These are phyloP conservation scores for Lachnellula suecica DNA, from an alignment of 2,329 filamentous ascomycete species.

Conservation along the genomic window DNA sequence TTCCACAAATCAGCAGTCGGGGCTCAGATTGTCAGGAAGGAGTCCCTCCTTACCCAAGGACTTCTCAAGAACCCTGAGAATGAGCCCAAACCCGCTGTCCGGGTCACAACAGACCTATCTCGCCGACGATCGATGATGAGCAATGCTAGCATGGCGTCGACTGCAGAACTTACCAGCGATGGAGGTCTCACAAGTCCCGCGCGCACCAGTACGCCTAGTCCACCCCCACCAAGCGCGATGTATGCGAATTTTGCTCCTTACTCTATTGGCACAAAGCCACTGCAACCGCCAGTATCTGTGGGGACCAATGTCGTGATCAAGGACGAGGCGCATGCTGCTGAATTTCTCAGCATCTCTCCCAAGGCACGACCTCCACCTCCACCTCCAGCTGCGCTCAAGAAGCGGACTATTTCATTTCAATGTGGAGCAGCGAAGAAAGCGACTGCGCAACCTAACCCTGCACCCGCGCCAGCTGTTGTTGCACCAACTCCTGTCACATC, in stretches of 20 bases:
- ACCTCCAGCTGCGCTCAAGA: constrained; percentile 68
- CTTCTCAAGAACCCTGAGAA: constrained; percentile 68
- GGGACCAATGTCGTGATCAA: constrained; percentile 9
- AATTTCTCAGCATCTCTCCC: constrained; percentile 26
- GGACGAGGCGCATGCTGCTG: constrained; percentile 8
- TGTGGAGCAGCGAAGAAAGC: constrained; percentile 61
- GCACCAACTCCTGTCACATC: constrained; percentile 33
- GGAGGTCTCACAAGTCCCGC: constrained; percentile 87
- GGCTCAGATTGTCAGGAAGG: constrained; percentile 56
- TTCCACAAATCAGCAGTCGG: constrained; percentile 39
- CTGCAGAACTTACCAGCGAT: constrained; percentile 91
- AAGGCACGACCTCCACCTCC: constrained; percentile 55
- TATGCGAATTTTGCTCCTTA: constrained; percentile 38
- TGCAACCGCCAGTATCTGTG: constrained; percentile 10
- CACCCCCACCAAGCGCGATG: constrained; percentile 69
- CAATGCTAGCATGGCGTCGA: constrained; percentile 78
- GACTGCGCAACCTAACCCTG: constrained; percentile 33
- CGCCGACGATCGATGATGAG: constrained; percentile 63
- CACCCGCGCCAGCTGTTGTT: constrained; percentile 30
- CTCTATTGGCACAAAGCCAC: constrained; percentile 23
- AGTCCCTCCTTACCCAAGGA: constrained; percentile 85
- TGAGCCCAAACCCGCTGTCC: constrained; percentile 42
- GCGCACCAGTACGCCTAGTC: constrained; percentile 84
- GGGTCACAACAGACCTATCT: constrained; percentile 38
- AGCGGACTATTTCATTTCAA: constrained; percentile 90